Evolutionary conservation across 768 basidiomycete species (phyloP).

Genomic region (Tylopilus plumbeoviolaceoides): DNA sequence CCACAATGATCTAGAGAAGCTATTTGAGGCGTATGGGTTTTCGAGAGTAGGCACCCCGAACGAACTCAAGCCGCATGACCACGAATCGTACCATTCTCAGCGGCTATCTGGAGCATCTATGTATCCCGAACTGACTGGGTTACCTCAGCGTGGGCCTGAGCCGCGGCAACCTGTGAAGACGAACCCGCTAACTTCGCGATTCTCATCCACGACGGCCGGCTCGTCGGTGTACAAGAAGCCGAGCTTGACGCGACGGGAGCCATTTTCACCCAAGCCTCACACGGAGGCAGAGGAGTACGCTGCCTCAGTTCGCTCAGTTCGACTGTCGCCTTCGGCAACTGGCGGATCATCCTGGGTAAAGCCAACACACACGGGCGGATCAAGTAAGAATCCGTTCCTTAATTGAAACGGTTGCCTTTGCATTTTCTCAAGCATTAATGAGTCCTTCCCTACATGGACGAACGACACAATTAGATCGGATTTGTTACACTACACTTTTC

Average conservation of each 20-base stretch:
- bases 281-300: slow-evolving; percentile 65
- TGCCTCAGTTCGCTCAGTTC: slow-evolving; percentile 44
- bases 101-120: slow-evolving; percentile 49
- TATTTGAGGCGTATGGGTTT: slow-evolving; percentile 46
- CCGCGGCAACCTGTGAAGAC: slow-evolving; percentile 68
- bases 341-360: slow-evolving; percentile 42
- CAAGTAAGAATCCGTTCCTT: slow-evolving; percentile 56
- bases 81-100: slow-evolving; percentile 27
- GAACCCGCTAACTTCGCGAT: slow-evolving; percentile 41
- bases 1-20: slow-evolving; percentile 49
- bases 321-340: slow-evolving; percentile 28
- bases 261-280: slow-evolving; percentile 25
- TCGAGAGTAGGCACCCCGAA: slow-evolving; percentile 38
- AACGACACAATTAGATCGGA: slow-evolving; percentile 17
- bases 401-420: slow-evolving; percentile 29
- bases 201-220: slow-evolving; percentile 44
- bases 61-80: slow-evolving; percentile 19
- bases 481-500: slow-evolving; percentile 4
- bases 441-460: slow-evolving; percentile 25
- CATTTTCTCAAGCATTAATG: slow-evolving; percentile 7
- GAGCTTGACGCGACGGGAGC: slow-evolving; percentile 27
- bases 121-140: slow-evolving; percentile 68
- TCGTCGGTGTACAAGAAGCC: slow-evolving; percentile 34
- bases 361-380: slow-evolving; percentile 41
- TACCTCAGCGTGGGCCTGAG: slow-evolving; percentile 56